Conservation (phyloP, 257 asterid genomes). For the Nicotiana sylvestris region DNA sequence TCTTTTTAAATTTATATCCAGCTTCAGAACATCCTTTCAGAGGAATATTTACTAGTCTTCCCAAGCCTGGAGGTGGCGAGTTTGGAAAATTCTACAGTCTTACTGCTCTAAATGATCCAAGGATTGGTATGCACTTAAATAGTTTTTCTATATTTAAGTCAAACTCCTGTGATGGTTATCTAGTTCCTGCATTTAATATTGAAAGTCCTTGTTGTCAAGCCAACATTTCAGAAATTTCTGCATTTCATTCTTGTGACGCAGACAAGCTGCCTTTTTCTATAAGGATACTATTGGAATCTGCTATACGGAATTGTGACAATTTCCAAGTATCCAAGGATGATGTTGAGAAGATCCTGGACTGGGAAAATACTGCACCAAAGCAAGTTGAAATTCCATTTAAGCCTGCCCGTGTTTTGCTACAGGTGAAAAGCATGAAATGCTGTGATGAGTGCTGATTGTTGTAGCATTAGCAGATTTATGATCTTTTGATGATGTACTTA, state of each 20-base stretch:
- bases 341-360: slow-evolving; percentile 79
- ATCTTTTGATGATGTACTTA: slow-evolving; percentile 16
- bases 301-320: slow-evolving; percentile 82
- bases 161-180: not conserved
- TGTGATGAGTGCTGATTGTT: not conserved
- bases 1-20: slow-evolving; percentile 24
- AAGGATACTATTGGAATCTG: slow-evolving; percentile 72
- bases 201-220: not conserved
- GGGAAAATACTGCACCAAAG: slow-evolving; percentile 78
- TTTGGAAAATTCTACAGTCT: slow-evolving; percentile 87
- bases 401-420: slow-evolving; percentile 89
- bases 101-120: slow-evolving; percentile 81
- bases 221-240: not conserved
- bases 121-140: slow-evolving; percentile 50
- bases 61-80: slow-evolving; percentile 89
- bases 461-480: not conserved
- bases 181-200: not conserved
- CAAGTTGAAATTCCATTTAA: slow-evolving; percentile 91
- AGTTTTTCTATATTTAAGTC: not conserved
- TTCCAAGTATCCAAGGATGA: slow-evolving; percentile 80
- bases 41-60: slow-evolving; percentile 63
- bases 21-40: slow-evolving; percentile 70
- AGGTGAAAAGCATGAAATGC: slow-evolving; percentile 41
- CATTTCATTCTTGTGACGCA: slow-evolving; percentile 23
- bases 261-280: slow-evolving; percentile 80